Conservation (phyloP, 768 basidiomycete species). For the Lyophyllum semitale region DNA sequence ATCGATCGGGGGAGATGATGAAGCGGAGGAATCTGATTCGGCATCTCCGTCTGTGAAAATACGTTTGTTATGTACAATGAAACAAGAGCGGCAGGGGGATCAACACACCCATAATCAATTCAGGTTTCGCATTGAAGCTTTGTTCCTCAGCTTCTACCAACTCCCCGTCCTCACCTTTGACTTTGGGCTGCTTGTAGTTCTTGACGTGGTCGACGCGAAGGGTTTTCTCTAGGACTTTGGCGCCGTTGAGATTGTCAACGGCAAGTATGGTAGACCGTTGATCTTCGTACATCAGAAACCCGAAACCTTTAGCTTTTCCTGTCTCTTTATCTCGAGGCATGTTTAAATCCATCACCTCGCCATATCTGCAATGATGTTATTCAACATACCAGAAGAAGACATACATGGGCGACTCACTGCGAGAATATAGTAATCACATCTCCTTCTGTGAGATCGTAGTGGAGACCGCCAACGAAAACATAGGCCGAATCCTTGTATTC, state of each 20-base stretch:
- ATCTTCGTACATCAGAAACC: constrained; percentile 98
- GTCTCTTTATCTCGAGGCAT: constrained; percentile 93
- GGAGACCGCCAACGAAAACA: constrained; percentile 88
- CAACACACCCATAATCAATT: constrained; percentile 59
- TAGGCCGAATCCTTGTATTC: constrained; percentile 98
- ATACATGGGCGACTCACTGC: constrained; percentile 61
- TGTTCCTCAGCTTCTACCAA: constrained; percentile 84
- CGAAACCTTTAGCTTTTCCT: constrained; percentile 89
- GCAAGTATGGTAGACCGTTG: constrained; percentile 95
- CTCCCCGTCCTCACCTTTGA: constrained; percentile 81
- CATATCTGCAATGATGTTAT: constrained; percentile 62
- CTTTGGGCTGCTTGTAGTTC: constrained; percentile 86
- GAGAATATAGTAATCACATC: constrained; percentile 98
- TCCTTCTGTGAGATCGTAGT: constrained; percentile 90
- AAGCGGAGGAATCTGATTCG: constrained; percentile 67
- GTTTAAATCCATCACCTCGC: constrained; percentile 95
- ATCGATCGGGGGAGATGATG: constrained; percentile 72
- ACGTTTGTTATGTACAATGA: neutral
- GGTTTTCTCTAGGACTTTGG: constrained; percentile 81
- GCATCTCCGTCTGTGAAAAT: constrained; percentile 45
- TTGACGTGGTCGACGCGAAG: constrained; percentile 92
- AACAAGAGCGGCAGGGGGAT: neutral
- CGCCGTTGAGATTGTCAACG: constrained; percentile 98
- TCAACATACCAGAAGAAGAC: constrained; percentile 1
- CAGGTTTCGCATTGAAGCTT: constrained; percentile 84